These are phyloP conservation scores for Sabuloglossum arenarium DNA, from an alignment of 495 filamentous ascomycete species.

Conservation along the genomic window DNA sequence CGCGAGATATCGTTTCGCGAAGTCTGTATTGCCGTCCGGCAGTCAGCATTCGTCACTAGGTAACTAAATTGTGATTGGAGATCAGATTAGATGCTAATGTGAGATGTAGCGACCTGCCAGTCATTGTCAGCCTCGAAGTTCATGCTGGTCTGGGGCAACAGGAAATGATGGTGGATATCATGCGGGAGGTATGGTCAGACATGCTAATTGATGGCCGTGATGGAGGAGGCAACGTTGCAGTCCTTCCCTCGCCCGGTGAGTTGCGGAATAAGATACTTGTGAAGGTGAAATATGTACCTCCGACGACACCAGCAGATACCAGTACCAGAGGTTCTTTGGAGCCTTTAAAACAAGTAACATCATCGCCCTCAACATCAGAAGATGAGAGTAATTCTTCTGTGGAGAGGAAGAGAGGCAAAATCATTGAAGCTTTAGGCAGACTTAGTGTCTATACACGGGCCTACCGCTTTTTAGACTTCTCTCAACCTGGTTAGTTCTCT, in stretches of 20 bases:
- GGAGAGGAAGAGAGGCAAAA: conserved; percentile 36
- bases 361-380: conserved; percentile 10
- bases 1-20: conserved; percentile 68
- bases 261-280: conserved; percentile 64
- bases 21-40: conserved; percentile 58
- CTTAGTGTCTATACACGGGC: conserved; percentile 68
- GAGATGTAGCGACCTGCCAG: conserved; percentile 31
- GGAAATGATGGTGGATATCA: conserved; percentile 74
- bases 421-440: conserved; percentile 48
- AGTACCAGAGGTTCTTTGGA: neutral
- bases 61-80: conserved; percentile 1
- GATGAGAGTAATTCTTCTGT: conserved; percentile 8
- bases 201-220: conserved; percentile 36
- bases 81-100: neutral
- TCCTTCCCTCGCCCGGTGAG: conserved; percentile 42
- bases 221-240: conserved; percentile 16
- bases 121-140: conserved; percentile 81
- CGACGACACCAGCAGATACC: conserved; percentile 9
- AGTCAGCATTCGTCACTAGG: conserved; percentile 50
- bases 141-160: conserved; percentile 65
- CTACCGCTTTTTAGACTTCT: conserved; percentile 54
- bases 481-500: conserved; percentile 26
- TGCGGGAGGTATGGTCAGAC: conserved; percentile 53
- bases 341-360: neutral
- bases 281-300: conserved; percentile 61